A percentile compares a stretch with the other conserved stretches of the same genome.
Evolutionary conservation across 192 early-diverging fungal species (phyloP).

Genomic region (Glomus cerebriforme): DNA sequence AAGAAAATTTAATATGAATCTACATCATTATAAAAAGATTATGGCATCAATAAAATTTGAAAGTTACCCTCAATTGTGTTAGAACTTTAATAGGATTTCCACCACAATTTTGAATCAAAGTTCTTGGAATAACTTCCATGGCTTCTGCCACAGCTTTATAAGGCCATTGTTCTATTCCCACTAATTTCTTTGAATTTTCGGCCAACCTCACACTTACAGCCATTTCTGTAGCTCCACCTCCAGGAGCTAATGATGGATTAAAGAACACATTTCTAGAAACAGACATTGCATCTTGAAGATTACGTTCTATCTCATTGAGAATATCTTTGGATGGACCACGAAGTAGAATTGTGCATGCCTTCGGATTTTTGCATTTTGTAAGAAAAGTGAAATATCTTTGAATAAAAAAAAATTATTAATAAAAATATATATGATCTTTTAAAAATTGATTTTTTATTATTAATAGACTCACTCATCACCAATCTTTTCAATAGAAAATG

Average conservation of each 20-base stretch:
- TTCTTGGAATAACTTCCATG: slow-evolving; percentile 97
- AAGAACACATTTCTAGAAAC: slow-evolving; percentile 99
- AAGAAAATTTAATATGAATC: not conserved
- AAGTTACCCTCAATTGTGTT: slow-evolving; percentile 72
- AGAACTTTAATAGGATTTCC: slow-evolving; percentile 97
- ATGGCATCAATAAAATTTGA: not conserved
- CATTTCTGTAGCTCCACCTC: slow-evolving; percentile 99
- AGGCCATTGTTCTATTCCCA: slow-evolving; percentile 94
- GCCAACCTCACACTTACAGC: slow-evolving; percentile 86
- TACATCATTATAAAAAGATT: not conserved
- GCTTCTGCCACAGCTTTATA: slow-evolving; percentile 94
- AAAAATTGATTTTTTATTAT: too few relatives aligned
- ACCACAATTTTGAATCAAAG: slow-evolving; percentile 98
- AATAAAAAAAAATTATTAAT: slow-evolving; percentile 8
- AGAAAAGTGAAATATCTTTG: slow-evolving; percentile 91
- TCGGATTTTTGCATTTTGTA: slow-evolving; percentile 92
- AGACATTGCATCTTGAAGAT: slow-evolving; percentile 98
- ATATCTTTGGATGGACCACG: slow-evolving; percentile 98
- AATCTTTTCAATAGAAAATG: slow-evolving; percentile 95
- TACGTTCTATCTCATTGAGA: slow-evolving; percentile 97
- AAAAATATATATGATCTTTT: too few relatives aligned
- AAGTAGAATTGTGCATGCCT: slow-evolving; percentile 97
- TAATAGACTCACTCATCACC: slow-evolving; percentile 80
- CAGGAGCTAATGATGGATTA: slow-evolving; percentile 89
- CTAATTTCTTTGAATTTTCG: slow-evolving; percentile 86